Evolutionary conservation across 2,329 filamentous ascomycete species (phyloP).

Genomic region (Xylaria arbuscula): DNA sequence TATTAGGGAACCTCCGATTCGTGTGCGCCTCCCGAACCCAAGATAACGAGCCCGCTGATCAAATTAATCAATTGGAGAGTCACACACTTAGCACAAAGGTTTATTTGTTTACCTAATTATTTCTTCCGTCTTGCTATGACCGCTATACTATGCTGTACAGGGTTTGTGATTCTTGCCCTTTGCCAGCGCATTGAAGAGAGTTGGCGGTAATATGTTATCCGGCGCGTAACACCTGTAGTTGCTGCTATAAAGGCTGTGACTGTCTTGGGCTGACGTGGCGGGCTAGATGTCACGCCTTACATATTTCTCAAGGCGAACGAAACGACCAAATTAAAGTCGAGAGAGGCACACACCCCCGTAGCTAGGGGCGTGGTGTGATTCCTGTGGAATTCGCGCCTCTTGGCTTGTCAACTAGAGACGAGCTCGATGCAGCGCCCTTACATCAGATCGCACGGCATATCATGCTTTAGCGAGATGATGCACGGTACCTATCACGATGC

Average conservation of each 20-base stretch:
- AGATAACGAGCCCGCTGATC: conserved; percentile 12
- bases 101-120: conserved; percentile 7
- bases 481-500: conserved; percentile 12
- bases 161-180: conserved; percentile 13
- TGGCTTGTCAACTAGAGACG: conserved; percentile 4
- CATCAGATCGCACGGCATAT: conserved; percentile 28
- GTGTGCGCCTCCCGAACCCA: conserved; percentile 17
- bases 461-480: conserved; percentile 24
- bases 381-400: not conserved
- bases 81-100: not conserved
- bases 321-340: conserved; percentile 6
- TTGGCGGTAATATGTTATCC: not conserved
- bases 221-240: conserved; percentile 6
- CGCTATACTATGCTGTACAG: not conserved
- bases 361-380: conserved; percentile 18
- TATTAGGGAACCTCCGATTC: conserved; percentile 19
- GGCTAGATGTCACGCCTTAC: conserved; percentile 21
- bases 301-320: conserved; percentile 13
- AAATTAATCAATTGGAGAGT: conserved; percentile 26
- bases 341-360: conserved; percentile 5
- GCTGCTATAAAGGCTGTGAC: conserved; percentile 24
- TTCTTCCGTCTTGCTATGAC: not conserved
- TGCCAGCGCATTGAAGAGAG: conserved; percentile 13
- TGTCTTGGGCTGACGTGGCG: conserved; percentile 36
- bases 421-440: conserved; percentile 29